Evolutionary conservation across 73 alveolate genomes (phyloP), one percentile per base, ranked within the genome.

Genomic region (Symbiodinium pilosum): DNA sequence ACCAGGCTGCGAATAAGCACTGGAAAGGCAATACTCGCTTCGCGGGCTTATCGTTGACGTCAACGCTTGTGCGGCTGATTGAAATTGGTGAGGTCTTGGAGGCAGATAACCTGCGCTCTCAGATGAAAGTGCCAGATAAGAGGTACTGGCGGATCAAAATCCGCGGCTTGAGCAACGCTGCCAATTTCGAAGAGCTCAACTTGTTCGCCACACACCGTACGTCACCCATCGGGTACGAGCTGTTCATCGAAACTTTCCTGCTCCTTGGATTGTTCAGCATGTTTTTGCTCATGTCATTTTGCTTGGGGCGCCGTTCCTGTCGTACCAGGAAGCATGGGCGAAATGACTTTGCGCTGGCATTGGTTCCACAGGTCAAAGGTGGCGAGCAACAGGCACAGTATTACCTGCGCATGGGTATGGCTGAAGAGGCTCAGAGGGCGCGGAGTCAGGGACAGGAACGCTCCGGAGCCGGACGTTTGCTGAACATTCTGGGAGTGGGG

Each of bases 141-240:
- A 89, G 98, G 28, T 93, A 93, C 92, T 93, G 98, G 98, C 73
- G 98, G 5, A 75, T 93, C 93, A 93, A 93, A 44, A 73, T 93
- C 36, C 92, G 88, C 30, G 98, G 92, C 77, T 68, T 93, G 92
- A 89, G 93, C 47, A 52, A 36, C 40, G 77, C 84, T 41, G 84
- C 68, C 39, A 73, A 77, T 83, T 75, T 93, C 44, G 98, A 93
- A 39, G 98, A 93, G 68, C 92, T 93, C 30, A 73, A 51, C 28
- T 52, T 44, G 44, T 93, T 93, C 34, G 98, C 98, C 83, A 43
- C 51, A 9, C 54, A 43, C 4, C 75, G 85, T 59, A 47, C 92
- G 51, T 93, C 98, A 21, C 98, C 98, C 44, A 77, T 93, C 38
- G 98, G 98, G 21, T 93, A 93, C 77, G 98, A 93, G 75, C 93